Conservation (phyloP, 495 filamentous ascomycete genomes). For the Evernia prunastri region DNA sequence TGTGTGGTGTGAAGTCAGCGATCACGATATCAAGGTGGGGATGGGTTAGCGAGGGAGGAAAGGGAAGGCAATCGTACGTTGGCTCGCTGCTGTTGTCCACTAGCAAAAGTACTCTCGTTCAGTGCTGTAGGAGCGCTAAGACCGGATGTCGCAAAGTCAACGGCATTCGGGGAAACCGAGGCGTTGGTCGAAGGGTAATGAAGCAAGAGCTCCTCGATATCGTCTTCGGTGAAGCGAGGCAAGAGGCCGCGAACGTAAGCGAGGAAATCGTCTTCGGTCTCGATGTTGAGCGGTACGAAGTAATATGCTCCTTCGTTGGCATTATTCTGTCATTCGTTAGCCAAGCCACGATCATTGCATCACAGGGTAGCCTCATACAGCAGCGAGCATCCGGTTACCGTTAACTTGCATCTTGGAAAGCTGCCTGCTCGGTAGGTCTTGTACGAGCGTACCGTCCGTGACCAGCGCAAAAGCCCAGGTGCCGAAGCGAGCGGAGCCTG, state of each 20-base stretch:
- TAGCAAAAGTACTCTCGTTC: slow-evolving; percentile 45
- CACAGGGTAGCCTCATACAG: slow-evolving; percentile 31
- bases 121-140: slow-evolving; percentile 39
- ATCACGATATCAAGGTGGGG: too few relatives aligned
- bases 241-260: slow-evolving; percentile 42
- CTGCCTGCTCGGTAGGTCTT: slow-evolving; percentile 47
- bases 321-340: slow-evolving; percentile 39
- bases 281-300: slow-evolving; percentile 48
- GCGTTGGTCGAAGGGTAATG: slow-evolving; percentile 42
- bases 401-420: slow-evolving; percentile 45
- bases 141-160: slow-evolving; percentile 41
- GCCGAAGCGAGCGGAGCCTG: slow-evolving; percentile 37
- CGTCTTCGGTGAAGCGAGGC: slow-evolving; percentile 42
- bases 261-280: slow-evolving; percentile 38
- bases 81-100: slow-evolving; percentile 46
- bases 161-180: slow-evolving; percentile 18
- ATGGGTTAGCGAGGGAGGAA: too few relatives aligned
- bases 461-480: slow-evolving; percentile 60
- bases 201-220: slow-evolving; percentile 37
- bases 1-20: slow-evolving; percentile 24
- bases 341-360: neutral
- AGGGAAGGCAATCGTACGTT: slow-evolving; percentile 28
- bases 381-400: slow-evolving; percentile 46
- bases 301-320: slow-evolving; percentile 49
- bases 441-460: slow-evolving; percentile 53